Evolutionary conservation across 257 asterid genomes (phyloP).

Genomic region (Datura wrightii): DNA sequence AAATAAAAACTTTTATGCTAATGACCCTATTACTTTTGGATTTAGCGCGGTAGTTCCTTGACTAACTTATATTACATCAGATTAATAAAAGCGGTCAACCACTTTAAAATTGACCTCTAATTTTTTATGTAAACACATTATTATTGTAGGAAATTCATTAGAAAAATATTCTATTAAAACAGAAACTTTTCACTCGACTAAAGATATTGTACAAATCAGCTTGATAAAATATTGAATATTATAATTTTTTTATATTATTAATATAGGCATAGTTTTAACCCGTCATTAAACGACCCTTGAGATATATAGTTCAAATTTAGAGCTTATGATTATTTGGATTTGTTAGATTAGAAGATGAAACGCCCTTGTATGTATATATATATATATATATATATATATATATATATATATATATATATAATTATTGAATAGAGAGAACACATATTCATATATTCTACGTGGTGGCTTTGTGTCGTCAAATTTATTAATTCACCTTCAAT

Average conservation of each 20-base stretch:
- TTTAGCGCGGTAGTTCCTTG: background rate
- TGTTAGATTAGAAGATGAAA: background rate
- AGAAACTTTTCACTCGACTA: background rate
- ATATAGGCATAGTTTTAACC: background rate
- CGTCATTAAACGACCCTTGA: background rate
- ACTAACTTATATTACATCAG: background rate
- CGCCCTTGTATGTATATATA: too few relatives aligned
- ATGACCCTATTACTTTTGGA: background rate
- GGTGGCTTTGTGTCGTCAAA: constrained; percentile 1
- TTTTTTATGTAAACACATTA: background rate
- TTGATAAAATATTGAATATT: background rate
- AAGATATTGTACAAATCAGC: background rate
- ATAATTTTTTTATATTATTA: background rate
- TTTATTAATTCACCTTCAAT: background rate
- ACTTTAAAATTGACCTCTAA: background rate
- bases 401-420: too few relatives aligned
- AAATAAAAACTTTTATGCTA: too few relatives aligned
- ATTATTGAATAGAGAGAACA: background rate
- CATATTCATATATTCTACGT: background rate
- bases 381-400: too few relatives aligned
- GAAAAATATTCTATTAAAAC: background rate
- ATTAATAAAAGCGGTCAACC: background rate
- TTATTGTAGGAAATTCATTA: background rate
- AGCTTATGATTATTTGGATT: background rate
- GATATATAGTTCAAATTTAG: background rate